Evolutionary conservation across 768 basidiomycete species (phyloP).

Genomic region (Agrocybe chaxingu): DNA sequence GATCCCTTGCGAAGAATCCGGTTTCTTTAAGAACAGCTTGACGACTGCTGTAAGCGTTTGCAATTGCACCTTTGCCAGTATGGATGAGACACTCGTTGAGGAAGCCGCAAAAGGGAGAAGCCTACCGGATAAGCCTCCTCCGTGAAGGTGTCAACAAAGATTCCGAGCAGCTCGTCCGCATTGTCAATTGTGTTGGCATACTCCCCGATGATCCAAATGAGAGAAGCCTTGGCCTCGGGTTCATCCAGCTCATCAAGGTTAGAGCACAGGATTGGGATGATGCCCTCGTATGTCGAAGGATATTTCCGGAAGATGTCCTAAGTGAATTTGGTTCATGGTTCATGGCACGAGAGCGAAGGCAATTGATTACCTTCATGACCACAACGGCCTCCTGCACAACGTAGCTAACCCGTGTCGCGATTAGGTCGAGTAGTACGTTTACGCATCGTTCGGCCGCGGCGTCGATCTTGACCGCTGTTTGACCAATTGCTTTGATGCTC

Average conservation of each 20-base stretch:
- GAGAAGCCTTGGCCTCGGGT: slow-evolving; percentile 94
- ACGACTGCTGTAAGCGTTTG: slow-evolving; percentile 93
- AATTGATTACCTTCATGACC: slow-evolving; percentile 84
- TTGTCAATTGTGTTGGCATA: slow-evolving; percentile 98
- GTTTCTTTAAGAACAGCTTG: slow-evolving; percentile 94
- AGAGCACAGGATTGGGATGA: slow-evolving; percentile 91
- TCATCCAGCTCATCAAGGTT: slow-evolving; percentile 97
- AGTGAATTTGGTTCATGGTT: background rate
- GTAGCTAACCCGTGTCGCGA: slow-evolving; percentile 90
- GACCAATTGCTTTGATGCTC: slow-evolving; percentile 94
- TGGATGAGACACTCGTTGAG: background rate
- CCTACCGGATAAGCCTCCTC: slow-evolving; percentile 90
- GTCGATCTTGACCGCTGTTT: slow-evolving; percentile 95
- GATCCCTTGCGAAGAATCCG: slow-evolving; percentile 86
- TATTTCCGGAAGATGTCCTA: slow-evolving; percentile 99
- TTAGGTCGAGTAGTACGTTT: slow-evolving; percentile 89
- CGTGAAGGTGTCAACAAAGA: slow-evolving; percentile 89
- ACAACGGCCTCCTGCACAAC: slow-evolving; percentile 98
- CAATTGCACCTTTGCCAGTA: slow-evolving; percentile 53
- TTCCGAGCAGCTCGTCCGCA: slow-evolving; percentile 85
- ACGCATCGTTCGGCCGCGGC: slow-evolving; percentile 92
- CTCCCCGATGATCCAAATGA: slow-evolving; percentile 99
- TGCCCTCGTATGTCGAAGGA: slow-evolving; percentile 92
- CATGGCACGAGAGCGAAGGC: background rate
- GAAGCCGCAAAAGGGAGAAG: background rate